Base-by-base conservation (phyloP, 2,329 filamentous ascomycete species). In the Ascochyta rabiei region DNA sequence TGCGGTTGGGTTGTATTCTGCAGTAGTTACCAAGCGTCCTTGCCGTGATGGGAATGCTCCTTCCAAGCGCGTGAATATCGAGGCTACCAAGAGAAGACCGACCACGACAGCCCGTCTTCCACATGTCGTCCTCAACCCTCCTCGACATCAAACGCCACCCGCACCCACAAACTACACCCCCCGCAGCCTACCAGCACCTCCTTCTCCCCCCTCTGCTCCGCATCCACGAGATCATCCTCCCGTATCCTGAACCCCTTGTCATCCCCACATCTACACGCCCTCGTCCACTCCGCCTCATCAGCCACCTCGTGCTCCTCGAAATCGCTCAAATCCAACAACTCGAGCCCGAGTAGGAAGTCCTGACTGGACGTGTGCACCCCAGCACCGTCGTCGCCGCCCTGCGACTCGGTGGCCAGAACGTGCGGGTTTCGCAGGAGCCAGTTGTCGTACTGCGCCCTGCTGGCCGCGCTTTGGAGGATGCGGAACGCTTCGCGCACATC, bases 141-240 rank as follows among this genome's bases (percentile, higher is more conserved):
- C 52, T 80, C 79, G 41, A 83, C 78, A 19, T 79, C 82, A 76
- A 87, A 88, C 59, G 82, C 72, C 39, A 88, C 80, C 68, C 82
- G 82, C 56, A 87, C 76, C 81, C 83, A 87, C 53, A 88, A 76
- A 77, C 85, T 87, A 72, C 85, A 88, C 31, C 85, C 85, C 52
- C 77, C 76, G 75, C 85, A 88, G 2, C 84, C 84, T 16, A 85
- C 79, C 40, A 85, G 74, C 56, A 87, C 76, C 73, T 87, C 85
- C 21, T 80, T 82, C 59, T 79, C 84, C 3, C 83, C 83, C 60
- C 78, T 77, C 44, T 77, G 75, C 31, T 74, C 76, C 62, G 83
- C 81, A 56, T 70, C 69, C 54, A 80, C 80, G 26, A 88, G 65
- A 64, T 87, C 83, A 3, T 72, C 62, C 65, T 87, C 85, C 0